phyloP scores from a whole-genome alignment of 306 rosid genomes.

The Neltuma alba region DNA sequence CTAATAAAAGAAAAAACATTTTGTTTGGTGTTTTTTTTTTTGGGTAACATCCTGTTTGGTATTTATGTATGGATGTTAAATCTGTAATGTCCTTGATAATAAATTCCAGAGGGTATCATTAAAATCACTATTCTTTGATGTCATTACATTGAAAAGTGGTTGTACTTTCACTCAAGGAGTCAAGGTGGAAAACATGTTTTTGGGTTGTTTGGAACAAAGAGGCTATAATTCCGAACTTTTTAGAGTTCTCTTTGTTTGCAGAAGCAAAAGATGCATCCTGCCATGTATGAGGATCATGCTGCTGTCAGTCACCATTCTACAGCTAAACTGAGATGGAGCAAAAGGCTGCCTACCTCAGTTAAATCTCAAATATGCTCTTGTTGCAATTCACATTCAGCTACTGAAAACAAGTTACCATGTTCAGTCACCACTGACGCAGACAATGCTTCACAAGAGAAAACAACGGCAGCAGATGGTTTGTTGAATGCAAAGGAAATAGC shows the following conservation, averaged over 20 bases:
- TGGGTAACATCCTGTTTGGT: background rate
- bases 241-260: conserved; percentile 55
- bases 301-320: conserved; percentile 40
- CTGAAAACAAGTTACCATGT: conserved; percentile 28
- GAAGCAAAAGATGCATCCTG: conserved; percentile 86
- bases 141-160: conserved; percentile 18
- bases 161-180: conserved; percentile 11
- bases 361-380: conserved; percentile 54
- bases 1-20: background rate
- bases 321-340: conserved; percentile 57
- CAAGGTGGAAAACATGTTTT: conserved; percentile 13
- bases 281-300: conserved; percentile 72
- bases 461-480: conserved; percentile 28
- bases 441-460: conserved; percentile 32
- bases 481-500: background rate
- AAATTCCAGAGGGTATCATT: conserved; percentile 22
- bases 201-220: conserved; percentile 6
- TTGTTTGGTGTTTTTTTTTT: background rate
- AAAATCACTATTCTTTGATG: conserved; percentile 22
- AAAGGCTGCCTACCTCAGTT: conserved; percentile 46
- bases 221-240: conserved; percentile 7
- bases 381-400: conserved; percentile 51
- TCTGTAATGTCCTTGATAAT: conserved; percentile 28
- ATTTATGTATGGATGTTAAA: background rate
- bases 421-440: conserved; percentile 34